A percentile compares a stretch with the other conserved stretches of the same genome.
phyloP scores from a whole-genome alignment of 768 basidiomycete species.

The Mycena amicta region DNA sequence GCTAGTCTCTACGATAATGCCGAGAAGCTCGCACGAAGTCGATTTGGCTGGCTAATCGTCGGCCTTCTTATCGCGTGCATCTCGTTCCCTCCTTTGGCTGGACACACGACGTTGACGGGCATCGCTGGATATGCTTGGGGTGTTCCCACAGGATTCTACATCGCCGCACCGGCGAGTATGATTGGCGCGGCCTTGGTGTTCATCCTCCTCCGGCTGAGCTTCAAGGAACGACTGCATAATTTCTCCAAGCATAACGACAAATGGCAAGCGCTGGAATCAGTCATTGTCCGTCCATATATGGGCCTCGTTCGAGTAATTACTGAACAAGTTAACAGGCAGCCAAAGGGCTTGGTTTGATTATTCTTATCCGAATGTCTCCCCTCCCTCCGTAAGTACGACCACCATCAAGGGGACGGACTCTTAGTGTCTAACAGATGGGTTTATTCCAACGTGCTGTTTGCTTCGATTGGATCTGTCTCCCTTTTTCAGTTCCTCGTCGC shows the following conservation, averaged over 20 bases:
- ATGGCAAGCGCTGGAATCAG: constrained; percentile 78
- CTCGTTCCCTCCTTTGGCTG: constrained; percentile 64
- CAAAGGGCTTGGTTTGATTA: constrained; percentile 80
- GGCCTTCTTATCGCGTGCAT: constrained; percentile 42
- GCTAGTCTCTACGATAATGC: constrained; percentile 62
- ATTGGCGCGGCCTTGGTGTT: constrained; percentile 68
- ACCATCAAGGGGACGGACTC: too few species aligned
- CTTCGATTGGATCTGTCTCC: constrained; percentile 73
- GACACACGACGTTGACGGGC: constrained; percentile 66
- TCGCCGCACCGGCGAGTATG: constrained; percentile 63
- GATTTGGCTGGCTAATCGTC: constrained; percentile 65
- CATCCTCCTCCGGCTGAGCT: constrained; percentile 57
- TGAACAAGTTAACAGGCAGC: constrained; percentile 64
- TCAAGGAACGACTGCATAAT: constrained; percentile 53
- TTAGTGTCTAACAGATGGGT: constrained; percentile 50
- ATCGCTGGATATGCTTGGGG: constrained; percentile 86
- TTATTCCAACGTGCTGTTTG: constrained; percentile 80
- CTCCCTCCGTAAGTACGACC: constrained; percentile 69
- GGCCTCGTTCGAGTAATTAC: too few species aligned
- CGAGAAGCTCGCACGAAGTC: constrained; percentile 57
- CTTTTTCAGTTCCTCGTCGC: constrained; percentile 78
- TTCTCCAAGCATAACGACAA: constrained; percentile 68
- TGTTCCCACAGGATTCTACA: constrained; percentile 64
- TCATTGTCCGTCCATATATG: constrained; percentile 67
- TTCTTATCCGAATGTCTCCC: constrained; percentile 79